phyloP scores from a whole-genome alignment of 164 flowering plant species.

The Platanus orientalis region DNA sequence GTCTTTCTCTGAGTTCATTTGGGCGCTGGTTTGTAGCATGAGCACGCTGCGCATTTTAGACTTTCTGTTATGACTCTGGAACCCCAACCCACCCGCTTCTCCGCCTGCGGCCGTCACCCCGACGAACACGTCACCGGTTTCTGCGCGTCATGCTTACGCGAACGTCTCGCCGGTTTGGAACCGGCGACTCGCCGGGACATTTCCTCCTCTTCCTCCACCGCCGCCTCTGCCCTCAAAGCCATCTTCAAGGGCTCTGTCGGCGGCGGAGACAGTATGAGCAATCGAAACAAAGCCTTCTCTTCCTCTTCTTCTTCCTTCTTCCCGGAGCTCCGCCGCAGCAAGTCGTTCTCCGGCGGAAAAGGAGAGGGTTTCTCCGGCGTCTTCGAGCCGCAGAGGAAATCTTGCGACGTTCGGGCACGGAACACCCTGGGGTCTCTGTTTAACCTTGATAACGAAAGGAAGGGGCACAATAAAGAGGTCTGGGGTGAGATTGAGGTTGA shows the following conservation, averaged over 20 bases:
- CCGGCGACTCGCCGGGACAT: slow-evolving; percentile 10
- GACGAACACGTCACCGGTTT: slow-evolving; percentile 64
- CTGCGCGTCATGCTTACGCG: slow-evolving; percentile 83
- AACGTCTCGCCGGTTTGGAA: slow-evolving; percentile 68
- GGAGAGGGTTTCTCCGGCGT: slow-evolving; percentile 53
- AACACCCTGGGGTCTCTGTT: slow-evolving; percentile 59
- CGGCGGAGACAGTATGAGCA: neutral
- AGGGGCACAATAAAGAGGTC: slow-evolving; percentile 9
- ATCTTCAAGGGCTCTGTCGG: slow-evolving; percentile 9
- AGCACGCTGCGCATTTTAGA: slow-evolving; percentile 17
- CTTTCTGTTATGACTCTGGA: slow-evolving; percentile 22
- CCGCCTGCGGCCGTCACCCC: slow-evolving; percentile 67
- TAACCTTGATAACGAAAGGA: slow-evolving; percentile 46
- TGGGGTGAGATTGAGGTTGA: slow-evolving; percentile 29
- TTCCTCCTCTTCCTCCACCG: slow-evolving; percentile 2
- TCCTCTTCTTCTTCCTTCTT: slow-evolving; percentile 19
- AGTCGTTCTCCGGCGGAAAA: slow-evolving; percentile 63
- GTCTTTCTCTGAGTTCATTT: no score
- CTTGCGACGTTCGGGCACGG: slow-evolving; percentile 79
- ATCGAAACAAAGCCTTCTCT: slow-evolving; percentile 6
- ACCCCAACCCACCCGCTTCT: slow-evolving; percentile 34
- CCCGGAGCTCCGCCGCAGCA: slow-evolving; percentile 77
- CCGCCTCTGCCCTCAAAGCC: slow-evolving; percentile 16
- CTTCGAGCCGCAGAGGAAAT: slow-evolving; percentile 73
- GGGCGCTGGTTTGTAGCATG: slow-evolving; percentile 21